Evolutionary conservation across 148 eudicot genomes (phyloP), one percentile per base, ranked within the genome.

Genomic region (Arbutus unedo): DNA sequence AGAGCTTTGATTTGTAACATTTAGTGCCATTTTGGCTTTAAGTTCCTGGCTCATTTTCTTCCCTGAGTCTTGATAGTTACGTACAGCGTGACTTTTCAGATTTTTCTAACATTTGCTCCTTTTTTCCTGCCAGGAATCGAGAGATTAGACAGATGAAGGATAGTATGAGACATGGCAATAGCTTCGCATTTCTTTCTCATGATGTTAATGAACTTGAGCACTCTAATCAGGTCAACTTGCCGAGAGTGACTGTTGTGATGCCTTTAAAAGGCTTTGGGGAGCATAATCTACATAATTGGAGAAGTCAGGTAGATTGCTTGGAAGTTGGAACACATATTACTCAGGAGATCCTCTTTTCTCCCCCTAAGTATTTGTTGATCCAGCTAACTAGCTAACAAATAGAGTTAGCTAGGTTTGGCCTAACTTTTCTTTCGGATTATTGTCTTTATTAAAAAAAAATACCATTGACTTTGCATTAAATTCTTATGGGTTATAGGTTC

Each of bases 251-350:
- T 19, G 92, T 96, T 83, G 91, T 96, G 56, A 93, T 96, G 99
- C 99, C 99, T 81, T 86, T 96, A 79, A 96, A 96, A 89, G 99
- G 99, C 74, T 96, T 93, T 83, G 97, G 99, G 83, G 99, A 96
- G 79, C 98, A 96, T 86, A 96, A 96, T 85, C 88, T 96, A 82
- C 98, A 88, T 80, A 96, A 96, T 76, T 96, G 99, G 99, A 94
- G 94, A 89, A 94, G 84, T 75, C 99, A 96, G 98, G 99, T 96
- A 81, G 86, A 86, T 49, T 66, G 49, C 53, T 4, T 82, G 48
- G 53, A 83, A 41, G 16, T 25, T 66, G 71, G 5, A 55, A 8
- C 48, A 21, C 25, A 31, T 48, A 43, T 72, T 8, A 66, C 71
- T 66, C 71, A 31, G 71, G 43, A 31, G 18, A 66, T 66, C 16